Evolutionary conservation across 768 basidiomycete species (phyloP), one percentile per base, ranked within the genome.

Genomic region (Hirschioporus abietinus): DNA sequence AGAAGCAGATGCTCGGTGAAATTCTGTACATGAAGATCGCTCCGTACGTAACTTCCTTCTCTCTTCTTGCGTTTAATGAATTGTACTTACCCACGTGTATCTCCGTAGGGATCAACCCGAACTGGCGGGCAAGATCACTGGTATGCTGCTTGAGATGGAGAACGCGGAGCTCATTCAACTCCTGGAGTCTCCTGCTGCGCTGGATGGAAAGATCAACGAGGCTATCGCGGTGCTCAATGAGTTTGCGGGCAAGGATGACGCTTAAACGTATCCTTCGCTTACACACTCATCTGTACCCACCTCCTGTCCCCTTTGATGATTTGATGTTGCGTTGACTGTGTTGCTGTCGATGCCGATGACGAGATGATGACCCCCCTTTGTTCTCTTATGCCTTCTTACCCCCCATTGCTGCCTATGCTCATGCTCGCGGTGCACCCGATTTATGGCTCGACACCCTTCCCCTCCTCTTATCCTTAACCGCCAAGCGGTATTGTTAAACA

Each of bases 1-100:
- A 98, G 86, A 99, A 99, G 84, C 97, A 99, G 78, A 95, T 98
- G 91, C 84, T 99, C 62, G 97, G 97, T 71, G 97, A 99, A 80
- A 87, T 92, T 63, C 88, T 98, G 71, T 98, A 98, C 81, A 89
- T 96, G 86, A 90, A 87, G 75, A 96, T 98, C 70, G 86, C 83
- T 66, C 74, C 79, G 91, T 94, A 81, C 76, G 92, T 85, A 52
- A 66, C 42, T n/a, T 30, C 12, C 67, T 63, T 65, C 42, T 65
- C 68, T 66, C 26, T 27, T 65, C 65, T 6, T 61, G 23, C 17
- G 27, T 30, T 71, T 25, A 25, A 57, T 25, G 23, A 27, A 62
- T 42, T 17, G n/a, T 58, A 26, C 65, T 68, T 63, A 66, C 7
- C 68, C 65, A 61, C 60, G 60, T 71, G 60, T 75, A 64, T 60